Evolutionary conservation across 2,329 filamentous ascomycete genomes (phyloP).

Genomic region (Phaeosphaeria sp.): DNA sequence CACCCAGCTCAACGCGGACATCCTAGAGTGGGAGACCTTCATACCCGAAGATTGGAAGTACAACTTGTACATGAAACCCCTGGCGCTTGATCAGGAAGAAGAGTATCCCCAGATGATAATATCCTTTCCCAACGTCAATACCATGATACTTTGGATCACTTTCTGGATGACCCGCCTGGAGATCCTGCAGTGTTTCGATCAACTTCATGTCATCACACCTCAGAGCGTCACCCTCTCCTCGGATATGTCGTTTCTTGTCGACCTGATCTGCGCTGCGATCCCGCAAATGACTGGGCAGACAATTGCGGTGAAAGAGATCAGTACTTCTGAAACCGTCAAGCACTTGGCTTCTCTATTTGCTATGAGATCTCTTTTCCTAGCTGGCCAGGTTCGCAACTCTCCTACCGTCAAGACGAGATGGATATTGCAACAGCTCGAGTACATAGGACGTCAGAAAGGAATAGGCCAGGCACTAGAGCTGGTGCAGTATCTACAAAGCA

Average conservation of each 20-base stretch:
- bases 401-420: neutral
- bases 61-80: neutral
- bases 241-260: neutral
- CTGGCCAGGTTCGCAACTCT: neutral
- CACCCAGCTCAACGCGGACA: neutral
- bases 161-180: neutral
- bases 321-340: neutral
- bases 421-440: neutral
- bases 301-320: neutral
- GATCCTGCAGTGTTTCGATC: neutral
- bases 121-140: neutral
- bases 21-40: neutral
- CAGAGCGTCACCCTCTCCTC: neutral
- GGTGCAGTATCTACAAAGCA: neutral
- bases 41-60: neutral
- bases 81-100: neutral
- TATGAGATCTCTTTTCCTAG: neutral
- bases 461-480: neutral
- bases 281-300: neutral
- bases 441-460: neutral
- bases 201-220: neutral
- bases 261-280: neutral
- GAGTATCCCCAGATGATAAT: neutral
- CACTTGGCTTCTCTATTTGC: neutral
- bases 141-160: neutral